These are phyloP conservation scores for Penicillium fimorum DNA, from an alignment of 495 filamentous ascomycete species.

Conservation along the genomic window DNA sequence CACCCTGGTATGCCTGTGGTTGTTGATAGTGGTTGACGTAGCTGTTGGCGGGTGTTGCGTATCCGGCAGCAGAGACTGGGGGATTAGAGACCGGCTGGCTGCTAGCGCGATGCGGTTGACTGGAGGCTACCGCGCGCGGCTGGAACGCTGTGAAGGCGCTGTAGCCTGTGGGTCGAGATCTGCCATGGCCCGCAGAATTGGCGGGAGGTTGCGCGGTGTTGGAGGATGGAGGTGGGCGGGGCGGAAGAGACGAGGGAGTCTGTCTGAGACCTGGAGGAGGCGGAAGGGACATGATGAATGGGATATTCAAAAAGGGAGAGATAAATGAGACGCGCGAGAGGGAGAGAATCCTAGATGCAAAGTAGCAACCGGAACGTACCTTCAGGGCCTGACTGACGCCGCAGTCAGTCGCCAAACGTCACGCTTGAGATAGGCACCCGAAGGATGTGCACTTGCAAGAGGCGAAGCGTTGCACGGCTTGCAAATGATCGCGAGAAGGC, in stretches of 20 bases:
- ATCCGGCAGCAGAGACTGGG: conserved; percentile 41
- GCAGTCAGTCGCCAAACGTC: conserved; percentile 41
- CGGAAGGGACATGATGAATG: conserved; percentile 94
- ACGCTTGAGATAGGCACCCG: conserved; percentile 33
- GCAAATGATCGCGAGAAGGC: neutral
- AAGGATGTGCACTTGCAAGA: conserved; percentile 4
- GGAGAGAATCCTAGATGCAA: conserved; percentile 36
- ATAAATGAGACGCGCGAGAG: conserved; percentile 8
- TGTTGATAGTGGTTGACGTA: conserved; percentile 41
- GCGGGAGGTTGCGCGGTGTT: conserved; percentile 41
- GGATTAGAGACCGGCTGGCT: conserved; percentile 45
- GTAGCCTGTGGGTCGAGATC: conserved; percentile 33
- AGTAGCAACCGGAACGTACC: conserved; percentile 56
- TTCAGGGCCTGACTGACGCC: conserved; percentile 49
- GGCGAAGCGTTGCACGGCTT: neutral
- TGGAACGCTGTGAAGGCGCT: conserved; percentile 56
- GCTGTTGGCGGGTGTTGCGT: conserved; percentile 34
- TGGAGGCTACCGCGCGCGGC: conserved; percentile 62
- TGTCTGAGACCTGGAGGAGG: conserved; percentile 83
- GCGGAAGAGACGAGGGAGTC: conserved; percentile 71
- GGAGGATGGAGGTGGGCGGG: conserved; percentile 73
- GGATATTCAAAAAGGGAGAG: conserved; percentile 46
- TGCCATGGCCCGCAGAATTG: conserved; percentile 40
- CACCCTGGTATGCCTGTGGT: conserved; percentile 42
- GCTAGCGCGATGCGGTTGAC: conserved; percentile 41